These are phyloP conservation scores for Mercurialis annua DNA, from an alignment of 345 rosid genomes.

Conservation along the genomic window DNA sequence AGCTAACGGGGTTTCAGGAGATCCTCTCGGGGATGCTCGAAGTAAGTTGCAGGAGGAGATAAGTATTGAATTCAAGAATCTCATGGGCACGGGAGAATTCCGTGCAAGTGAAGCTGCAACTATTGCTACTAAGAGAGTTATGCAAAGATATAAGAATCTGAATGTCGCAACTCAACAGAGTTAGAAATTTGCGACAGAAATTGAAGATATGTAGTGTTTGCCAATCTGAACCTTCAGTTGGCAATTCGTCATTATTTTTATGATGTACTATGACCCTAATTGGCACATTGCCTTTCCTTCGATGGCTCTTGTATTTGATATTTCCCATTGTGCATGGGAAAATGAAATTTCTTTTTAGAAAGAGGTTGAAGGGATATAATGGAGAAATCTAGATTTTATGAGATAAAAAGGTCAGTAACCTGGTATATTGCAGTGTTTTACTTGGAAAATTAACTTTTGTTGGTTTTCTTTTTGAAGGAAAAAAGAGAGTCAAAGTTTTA, in stretches of 20 bases:
- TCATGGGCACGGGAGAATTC: conserved; percentile 84
- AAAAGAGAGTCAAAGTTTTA: no score
- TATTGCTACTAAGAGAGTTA: conserved; percentile 74
- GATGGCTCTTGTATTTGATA: no score
- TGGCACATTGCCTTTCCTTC: no score
- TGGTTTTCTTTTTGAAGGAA: no score
- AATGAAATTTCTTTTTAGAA: no score
- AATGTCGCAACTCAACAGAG: conserved; percentile 39
- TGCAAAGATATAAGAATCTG: conserved; percentile 72
- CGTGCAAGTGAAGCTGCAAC: conserved; percentile 94
- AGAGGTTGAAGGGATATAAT: no score
- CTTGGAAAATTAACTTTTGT: no score
- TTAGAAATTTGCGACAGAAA: conserved; percentile 11
- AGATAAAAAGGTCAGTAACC: no score
- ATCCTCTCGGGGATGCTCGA: conserved; percentile 70
- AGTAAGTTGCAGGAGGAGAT: conserved; percentile 90
- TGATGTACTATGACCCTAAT: no score
- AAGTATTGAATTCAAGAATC: conserved; percentile 55
- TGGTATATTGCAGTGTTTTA: no score
- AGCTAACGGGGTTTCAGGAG: conserved; percentile 27
- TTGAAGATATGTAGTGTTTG: background rate
- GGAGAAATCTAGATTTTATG: no score
- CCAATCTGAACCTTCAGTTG: background rate
- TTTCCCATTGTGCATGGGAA: no score
- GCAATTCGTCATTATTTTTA: background rate